Conservation (phyloP, 2,329 filamentous ascomycete genomes). For the Pseudocercospora musae region DNA sequence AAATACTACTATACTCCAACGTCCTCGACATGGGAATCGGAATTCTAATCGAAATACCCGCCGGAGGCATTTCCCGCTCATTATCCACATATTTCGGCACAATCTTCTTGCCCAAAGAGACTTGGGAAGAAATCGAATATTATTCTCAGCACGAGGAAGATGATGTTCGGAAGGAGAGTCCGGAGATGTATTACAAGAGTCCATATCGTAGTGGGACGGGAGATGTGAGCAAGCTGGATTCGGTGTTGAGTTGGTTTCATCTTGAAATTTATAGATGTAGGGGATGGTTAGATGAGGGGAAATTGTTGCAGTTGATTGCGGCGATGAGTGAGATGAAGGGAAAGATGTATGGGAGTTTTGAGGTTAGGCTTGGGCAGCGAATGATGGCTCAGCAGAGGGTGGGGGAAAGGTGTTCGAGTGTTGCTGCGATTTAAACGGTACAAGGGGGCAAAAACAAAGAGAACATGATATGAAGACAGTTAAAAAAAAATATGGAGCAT, state of each 20-base stretch:
- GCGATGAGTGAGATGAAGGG: neutral
- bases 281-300: neutral
- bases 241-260: neutral
- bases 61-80: neutral
- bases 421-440: neutral
- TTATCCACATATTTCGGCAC: neutral
- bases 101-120: neutral
- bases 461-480: no score
- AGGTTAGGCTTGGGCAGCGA: neutral
- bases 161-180: neutral
- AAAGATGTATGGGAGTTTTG: neutral
- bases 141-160: neutral
- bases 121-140: neutral
- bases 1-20: neutral
- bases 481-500: no score
- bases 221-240: neutral
- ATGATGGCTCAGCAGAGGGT: neutral
- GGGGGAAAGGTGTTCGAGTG: neutral
- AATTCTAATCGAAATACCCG: neutral
- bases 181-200: neutral
- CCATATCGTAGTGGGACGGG: neutral
- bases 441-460: no score
- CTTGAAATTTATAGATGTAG: neutral
- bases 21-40: neutral
- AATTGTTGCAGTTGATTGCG: neutral